Evolutionary conservation across 331 rosid species (phyloP).

Genomic region (Malus hybrid): DNA sequence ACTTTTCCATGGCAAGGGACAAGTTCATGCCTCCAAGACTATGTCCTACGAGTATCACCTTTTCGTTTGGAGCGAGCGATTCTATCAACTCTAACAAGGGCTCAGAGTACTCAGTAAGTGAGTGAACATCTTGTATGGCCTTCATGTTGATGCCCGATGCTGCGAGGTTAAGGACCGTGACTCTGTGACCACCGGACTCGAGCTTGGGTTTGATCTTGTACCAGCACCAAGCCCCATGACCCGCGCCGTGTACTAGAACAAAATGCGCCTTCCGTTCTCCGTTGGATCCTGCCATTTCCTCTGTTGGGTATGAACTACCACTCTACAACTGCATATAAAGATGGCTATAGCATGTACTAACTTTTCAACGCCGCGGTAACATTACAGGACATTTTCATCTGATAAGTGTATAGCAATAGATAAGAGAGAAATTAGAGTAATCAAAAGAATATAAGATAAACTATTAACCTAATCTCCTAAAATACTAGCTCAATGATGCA

Average conservation of each 20-base stretch:
- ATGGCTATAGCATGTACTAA: neutral
- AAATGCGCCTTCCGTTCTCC: slow-evolving; percentile 16
- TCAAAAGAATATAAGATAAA: neutral
- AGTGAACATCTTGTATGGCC: slow-evolving; percentile 24
- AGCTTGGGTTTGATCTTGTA: slow-evolving; percentile 47
- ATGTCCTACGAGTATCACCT: slow-evolving; percentile 49
- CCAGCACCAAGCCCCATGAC: slow-evolving; percentile 63
- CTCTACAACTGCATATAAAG: neutral
- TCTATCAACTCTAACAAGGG: slow-evolving; percentile 38
- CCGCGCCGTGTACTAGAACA: slow-evolving; percentile 43
- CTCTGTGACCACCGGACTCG: slow-evolving; percentile 36
- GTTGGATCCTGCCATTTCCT: neutral
- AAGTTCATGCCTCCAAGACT: slow-evolving; percentile 51
- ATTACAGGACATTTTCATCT: too few species aligned
- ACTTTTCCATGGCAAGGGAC: slow-evolving; percentile 52
- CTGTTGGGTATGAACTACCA: neutral
- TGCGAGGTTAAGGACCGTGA: slow-evolving; percentile 36
- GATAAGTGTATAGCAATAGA: too few species aligned
- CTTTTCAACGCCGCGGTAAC: neutral
- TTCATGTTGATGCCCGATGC: slow-evolving; percentile 36
- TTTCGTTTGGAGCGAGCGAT: slow-evolving; percentile 34
- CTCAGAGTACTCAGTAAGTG: slow-evolving; percentile 32
- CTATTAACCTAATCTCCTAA: neutral
- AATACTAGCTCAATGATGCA: neutral
- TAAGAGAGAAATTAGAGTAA: too few species aligned